These are phyloP conservation scores for Verticillium albo-atrum DNA, from an alignment of 2,329 filamentous ascomycete genomes.

Conservation along the genomic window DNA sequence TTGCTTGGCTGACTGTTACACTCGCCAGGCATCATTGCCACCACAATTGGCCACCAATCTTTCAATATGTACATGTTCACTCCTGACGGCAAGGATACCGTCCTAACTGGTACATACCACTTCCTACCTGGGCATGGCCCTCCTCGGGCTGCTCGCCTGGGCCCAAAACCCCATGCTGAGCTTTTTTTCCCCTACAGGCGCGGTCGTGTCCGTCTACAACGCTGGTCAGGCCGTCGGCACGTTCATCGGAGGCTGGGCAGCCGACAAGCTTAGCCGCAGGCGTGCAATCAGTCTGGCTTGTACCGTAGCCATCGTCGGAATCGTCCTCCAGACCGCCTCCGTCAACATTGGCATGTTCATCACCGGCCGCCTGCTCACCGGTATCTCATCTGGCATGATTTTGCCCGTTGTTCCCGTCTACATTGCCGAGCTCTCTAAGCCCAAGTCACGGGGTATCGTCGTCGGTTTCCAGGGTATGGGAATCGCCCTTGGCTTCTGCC, in stretches of 20 bases:
- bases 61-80: background rate
- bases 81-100: no score
- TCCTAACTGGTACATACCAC: no score
- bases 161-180: no score
- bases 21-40: background rate
- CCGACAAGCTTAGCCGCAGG: constrained; percentile 47
- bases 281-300: constrained; percentile 51
- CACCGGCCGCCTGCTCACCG: constrained; percentile 41
- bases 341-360: constrained; percentile 52
- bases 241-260: constrained; percentile 46
- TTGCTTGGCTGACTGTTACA: no score
- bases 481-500: constrained; percentile 51
- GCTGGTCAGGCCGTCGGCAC: constrained; percentile 55
- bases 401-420: constrained; percentile 51
- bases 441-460: constrained; percentile 44
- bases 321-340: constrained; percentile 47
- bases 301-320: constrained; percentile 49
- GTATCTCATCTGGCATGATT: constrained; percentile 38
- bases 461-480: constrained; percentile 49
- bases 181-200: background rate
- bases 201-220: constrained; percentile 54
- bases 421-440: constrained; percentile 48
- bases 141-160: no score
- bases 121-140: no score
- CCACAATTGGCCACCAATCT: background rate